Evolutionary conservation across 306 rosid genomes (phyloP).

Genomic region (Oemleria cerasiformis): DNA sequence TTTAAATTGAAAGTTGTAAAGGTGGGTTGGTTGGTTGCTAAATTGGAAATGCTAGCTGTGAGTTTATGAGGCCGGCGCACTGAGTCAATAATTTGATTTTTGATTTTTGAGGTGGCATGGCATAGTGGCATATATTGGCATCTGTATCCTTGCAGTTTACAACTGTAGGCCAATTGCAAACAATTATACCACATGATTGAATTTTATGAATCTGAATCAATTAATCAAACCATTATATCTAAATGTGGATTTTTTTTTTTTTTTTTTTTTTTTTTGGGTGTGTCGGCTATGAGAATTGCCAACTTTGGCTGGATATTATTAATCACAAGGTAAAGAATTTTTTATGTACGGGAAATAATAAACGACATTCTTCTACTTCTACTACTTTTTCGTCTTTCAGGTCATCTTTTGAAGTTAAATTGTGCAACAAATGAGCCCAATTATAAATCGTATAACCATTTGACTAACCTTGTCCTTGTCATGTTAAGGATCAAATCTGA

Average conservation of each 20-base stretch:
- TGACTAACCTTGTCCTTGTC: too few relatives aligned
- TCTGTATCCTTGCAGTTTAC: constrained; percentile 1
- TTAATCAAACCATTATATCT: background rate
- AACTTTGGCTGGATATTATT: too few relatives aligned
- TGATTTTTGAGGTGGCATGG: too few relatives aligned
- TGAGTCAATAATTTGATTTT: background rate
- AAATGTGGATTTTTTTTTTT: background rate
- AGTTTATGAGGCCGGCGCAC: background rate
- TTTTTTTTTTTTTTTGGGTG: background rate
- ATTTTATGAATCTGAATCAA: background rate
- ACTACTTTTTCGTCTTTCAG: too few relatives aligned
- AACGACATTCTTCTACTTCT: too few relatives aligned
- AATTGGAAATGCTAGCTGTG: background rate
- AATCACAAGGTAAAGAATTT: too few relatives aligned
- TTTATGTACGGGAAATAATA: too few relatives aligned
- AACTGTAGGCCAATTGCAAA: constrained; percentile 3
- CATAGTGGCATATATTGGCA: background rate
- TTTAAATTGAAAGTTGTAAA: background rate
- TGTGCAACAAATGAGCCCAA: too few relatives aligned
- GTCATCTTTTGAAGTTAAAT: too few relatives aligned
- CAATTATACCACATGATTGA: background rate
- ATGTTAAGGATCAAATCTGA: too few relatives aligned
- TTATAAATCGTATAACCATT: too few relatives aligned
- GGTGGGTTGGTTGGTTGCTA: too few relatives aligned
- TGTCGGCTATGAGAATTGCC: constrained; percentile 18